A percentile compares a stretch with the other conserved stretches of the same genome.
phyloP scores from a whole-genome alignment of 2,329 filamentous ascomycete species.

The Penicillium sp. region DNA sequence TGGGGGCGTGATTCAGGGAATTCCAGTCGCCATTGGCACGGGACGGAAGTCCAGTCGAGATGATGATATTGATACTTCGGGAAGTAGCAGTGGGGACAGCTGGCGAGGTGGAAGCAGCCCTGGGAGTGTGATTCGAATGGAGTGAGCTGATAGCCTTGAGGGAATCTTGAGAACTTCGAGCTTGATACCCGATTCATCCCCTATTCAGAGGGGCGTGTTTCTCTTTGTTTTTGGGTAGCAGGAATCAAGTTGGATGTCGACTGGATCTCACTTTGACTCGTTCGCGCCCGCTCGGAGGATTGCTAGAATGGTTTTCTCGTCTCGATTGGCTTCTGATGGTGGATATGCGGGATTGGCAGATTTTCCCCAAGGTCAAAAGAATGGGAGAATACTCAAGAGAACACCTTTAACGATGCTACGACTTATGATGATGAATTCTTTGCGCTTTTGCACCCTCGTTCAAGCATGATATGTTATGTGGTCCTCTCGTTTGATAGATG shows the following conservation, averaged over 20 bases:
- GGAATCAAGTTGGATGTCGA: no score
- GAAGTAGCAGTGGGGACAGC: constrained; percentile 45
- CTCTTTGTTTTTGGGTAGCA: no score
- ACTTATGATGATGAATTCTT: constrained; percentile 19
- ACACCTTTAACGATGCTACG: constrained; percentile 18
- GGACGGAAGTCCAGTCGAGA: constrained; percentile 47
- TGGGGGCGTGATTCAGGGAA: constrained; percentile 53
- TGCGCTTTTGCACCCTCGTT: constrained; percentile 1
- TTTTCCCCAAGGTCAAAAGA: no score
- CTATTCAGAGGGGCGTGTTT: no score
- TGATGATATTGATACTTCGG: constrained; percentile 43
- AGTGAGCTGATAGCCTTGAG: background rate
- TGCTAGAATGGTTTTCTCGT: no score
- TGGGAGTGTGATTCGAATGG: constrained; percentile 5
- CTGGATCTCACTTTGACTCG: no score
- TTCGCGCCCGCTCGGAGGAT: no score
- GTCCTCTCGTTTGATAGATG: constrained; percentile 11
- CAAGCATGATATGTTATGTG: background rate
- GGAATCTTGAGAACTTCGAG: no score
- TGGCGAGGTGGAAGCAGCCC: constrained; percentile 54
- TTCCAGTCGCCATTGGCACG: constrained; percentile 59
- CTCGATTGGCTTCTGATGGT: no score
- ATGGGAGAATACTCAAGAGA: no score
- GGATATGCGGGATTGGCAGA: no score
- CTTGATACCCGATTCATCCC: no score